Evolutionary conservation across 768 basidiomycete species (phyloP).

Genomic region (Mycena latifolia): DNA sequence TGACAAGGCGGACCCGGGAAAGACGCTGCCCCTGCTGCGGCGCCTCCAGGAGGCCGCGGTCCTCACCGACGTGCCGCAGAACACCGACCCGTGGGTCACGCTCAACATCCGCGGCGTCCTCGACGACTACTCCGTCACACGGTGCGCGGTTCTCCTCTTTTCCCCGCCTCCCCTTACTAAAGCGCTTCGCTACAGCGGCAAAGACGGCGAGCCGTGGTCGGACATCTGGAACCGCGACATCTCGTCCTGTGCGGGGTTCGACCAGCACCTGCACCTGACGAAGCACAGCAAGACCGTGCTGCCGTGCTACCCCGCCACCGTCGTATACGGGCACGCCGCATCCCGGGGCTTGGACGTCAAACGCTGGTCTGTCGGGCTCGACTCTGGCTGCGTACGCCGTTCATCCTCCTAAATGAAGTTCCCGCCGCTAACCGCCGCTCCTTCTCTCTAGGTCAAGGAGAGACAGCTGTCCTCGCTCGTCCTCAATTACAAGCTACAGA

Average conservation of each 20-base stretch:
- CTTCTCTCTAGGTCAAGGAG: conserved; percentile 3
- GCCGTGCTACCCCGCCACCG: conserved; percentile 78
- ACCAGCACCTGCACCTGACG: conserved; percentile 36
- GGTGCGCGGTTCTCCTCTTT: conserved; percentile 46
- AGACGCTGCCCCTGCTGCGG: conserved; percentile 52
- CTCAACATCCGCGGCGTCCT: conserved; percentile 78
- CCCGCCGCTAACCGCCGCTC: too few relatives aligned
- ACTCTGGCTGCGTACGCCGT: conserved; percentile 80
- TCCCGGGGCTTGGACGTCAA: conserved; percentile 84
- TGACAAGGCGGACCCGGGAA: conserved; percentile 27
- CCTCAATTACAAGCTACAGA: conserved; percentile 7
- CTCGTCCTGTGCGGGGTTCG: conserved; percentile 66
- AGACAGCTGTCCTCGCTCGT: conserved; percentile 18
- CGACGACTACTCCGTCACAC: conserved; percentile 56
- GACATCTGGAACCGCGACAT: conserved; percentile 81
- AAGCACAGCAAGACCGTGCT: conserved; percentile 46
- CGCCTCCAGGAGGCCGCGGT: conserved; percentile 75
- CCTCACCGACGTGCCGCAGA: conserved; percentile 79
- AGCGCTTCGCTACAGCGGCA: conserved; percentile 35
- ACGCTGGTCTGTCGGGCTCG: conserved; percentile 87
- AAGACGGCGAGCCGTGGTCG: conserved; percentile 79
- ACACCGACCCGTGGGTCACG: conserved; percentile 79
- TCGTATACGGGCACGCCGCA: conserved; percentile 93
- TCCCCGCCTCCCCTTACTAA: not conserved
- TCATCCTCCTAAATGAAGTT: not conserved